These are phyloP conservation scores for Colletotrichum karsti DNA, from an alignment of 2,329 filamentous ascomycete species.

Conservation along the genomic window DNA sequence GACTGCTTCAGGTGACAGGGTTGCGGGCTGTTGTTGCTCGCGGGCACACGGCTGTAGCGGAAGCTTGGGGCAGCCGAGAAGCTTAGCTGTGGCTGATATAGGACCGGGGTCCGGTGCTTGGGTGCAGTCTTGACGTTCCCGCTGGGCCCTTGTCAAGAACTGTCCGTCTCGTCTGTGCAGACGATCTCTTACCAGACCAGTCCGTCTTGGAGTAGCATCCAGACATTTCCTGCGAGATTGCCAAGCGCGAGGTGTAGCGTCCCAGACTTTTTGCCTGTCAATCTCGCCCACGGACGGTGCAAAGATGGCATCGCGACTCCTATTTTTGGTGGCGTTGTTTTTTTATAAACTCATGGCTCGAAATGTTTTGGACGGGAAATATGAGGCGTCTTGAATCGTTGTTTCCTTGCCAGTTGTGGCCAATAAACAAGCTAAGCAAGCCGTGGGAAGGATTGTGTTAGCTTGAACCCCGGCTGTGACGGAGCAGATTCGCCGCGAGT, in stretches of 20 bases:
- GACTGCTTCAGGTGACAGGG: slow-evolving; percentile 14
- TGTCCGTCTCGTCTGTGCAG: slow-evolving; percentile 22
- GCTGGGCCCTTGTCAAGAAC: slow-evolving; percentile 12
- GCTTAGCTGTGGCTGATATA: slow-evolving; percentile 24
- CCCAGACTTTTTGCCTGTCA: not conserved
- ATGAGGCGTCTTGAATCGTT: not conserved
- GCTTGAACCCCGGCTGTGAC: not conserved
- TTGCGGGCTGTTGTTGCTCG: slow-evolving; percentile 7
- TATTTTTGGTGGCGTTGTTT: slow-evolving; percentile 12
- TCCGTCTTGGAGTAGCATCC: slow-evolving; percentile 9
- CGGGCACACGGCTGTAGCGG: slow-evolving; percentile 22
- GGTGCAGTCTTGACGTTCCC: slow-evolving; percentile 24
- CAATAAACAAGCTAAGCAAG: slow-evolving; percentile 10
- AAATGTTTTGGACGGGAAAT: not conserved
- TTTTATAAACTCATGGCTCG: not conserved
- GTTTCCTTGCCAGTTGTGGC: slow-evolving; percentile 4
- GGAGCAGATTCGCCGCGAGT: not conserved
- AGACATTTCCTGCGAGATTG: not conserved
- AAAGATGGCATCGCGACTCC: not conserved
- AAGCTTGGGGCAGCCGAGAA: slow-evolving; percentile 17
- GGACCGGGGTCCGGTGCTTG: slow-evolving; percentile 13
- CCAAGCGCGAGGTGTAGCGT: not conserved
- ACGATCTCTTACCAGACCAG: slow-evolving; percentile 10
- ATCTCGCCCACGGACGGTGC: not conserved
- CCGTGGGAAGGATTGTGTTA: not conserved